Evolutionary conservation across 2,329 filamentous ascomycete genomes (phyloP).

Genomic region (Juglanconis sp.): DNA sequence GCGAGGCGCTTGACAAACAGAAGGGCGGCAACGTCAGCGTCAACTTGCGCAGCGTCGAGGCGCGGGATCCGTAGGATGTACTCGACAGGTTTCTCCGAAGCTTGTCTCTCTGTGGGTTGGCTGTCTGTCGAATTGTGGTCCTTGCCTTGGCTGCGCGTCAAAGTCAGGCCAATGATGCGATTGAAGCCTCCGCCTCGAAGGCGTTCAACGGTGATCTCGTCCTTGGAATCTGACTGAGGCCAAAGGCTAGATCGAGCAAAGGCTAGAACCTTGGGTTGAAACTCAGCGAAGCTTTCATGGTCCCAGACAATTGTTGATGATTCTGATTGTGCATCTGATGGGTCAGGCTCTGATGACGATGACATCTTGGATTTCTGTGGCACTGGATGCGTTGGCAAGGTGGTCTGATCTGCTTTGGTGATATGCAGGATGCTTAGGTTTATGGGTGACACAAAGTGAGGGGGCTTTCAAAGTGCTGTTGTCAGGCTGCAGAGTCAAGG

Average conservation of each 20-base stretch:
- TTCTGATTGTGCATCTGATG: too few relatives aligned
- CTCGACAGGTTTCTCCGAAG: too few relatives aligned
- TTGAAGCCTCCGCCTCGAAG: background rate
- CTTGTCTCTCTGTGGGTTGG: background rate
- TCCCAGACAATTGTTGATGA: background rate
- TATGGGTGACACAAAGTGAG: too few relatives aligned
- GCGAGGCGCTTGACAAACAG: background rate
- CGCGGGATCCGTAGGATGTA: background rate
- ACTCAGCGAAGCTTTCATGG: background rate
- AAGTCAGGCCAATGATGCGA: background rate
- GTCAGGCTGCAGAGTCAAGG: too few relatives aligned
- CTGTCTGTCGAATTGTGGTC: background rate
- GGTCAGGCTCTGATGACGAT: too few relatives aligned
- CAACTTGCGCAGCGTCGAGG: background rate
- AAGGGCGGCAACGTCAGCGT: background rate
- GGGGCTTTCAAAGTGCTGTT: too few relatives aligned
- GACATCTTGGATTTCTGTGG: too few relatives aligned
- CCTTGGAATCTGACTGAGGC: background rate
- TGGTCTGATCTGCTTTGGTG: too few relatives aligned
- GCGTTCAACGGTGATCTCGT: background rate
- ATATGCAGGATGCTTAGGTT: too few relatives aligned
- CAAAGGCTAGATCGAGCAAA: background rate
- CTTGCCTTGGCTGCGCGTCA: background rate
- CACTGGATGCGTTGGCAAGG: too few relatives aligned
- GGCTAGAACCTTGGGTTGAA: background rate